Evolutionary conservation across 805 yeast genomes (phyloP), one percentile per base, ranked within the genome.

Genomic region (Kurtzmaniella cleridarum): DNA sequence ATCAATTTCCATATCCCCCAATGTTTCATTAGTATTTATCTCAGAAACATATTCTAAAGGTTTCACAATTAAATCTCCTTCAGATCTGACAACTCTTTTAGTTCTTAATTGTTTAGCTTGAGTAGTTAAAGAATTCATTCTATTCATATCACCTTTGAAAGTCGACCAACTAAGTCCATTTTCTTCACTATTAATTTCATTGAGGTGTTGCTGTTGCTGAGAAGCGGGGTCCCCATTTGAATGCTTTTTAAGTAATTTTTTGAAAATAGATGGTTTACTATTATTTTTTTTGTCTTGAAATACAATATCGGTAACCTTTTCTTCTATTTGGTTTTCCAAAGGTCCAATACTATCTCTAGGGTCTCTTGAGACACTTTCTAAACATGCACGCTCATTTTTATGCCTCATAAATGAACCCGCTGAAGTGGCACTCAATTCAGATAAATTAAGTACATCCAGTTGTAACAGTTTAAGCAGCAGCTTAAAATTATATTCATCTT

Each of bases 331-430:
- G 8, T 20, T 20, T 5, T 20, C 24, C 24, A 20, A 20, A 8
- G 24, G 24, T 8, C 24, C 24, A 20, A 20, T 20, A 20, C 24
- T 20, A 8, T 20, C 24, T 20, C 24, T 20, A 20, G 24, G 24
- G 24, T 20, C 24, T 5, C 24, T 5, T 20, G 24, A 20, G 24
- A 20, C 24, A 8, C 24, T 20, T 20, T 20, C 24, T 8, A 20
- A 20, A 8, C 8, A 38, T 14, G 61, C 65, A 32, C 49, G 56
- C 27, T 79, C 80, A 53, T 66, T 69, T 49, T 75, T 82, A 55
- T 87, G 95, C 52, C 95, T 74, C 34, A 81, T 79, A 42, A 79
- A 79, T 24, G 95, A 84, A 0, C 95, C 95, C 1, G 95, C 95
- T 45, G 93, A 82, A 0, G 95, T 84, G 3, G 95, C 95, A 62